These are phyloP conservation scores for Hypoxylon sp. DNA, from an alignment of 2,329 filamentous ascomycete genomes.

Conservation along the genomic window DNA sequence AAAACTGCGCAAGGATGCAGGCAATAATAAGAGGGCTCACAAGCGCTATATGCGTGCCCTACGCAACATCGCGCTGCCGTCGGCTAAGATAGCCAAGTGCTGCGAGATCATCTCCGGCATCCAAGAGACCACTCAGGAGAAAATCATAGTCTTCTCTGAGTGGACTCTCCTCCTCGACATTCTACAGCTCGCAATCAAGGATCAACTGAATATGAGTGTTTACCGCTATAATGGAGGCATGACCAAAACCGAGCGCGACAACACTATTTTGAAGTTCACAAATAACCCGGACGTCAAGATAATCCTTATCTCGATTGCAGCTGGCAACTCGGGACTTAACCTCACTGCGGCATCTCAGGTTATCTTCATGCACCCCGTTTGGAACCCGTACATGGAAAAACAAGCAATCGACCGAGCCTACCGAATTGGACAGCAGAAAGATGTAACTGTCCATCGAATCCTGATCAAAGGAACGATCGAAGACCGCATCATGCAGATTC, in stretches of 20 bases:
- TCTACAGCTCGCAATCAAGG: conserved; percentile 76
- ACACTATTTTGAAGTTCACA: conserved; percentile 74
- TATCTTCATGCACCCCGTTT: conserved; percentile 92
- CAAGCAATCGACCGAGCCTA: conserved; percentile 92
- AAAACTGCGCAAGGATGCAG: conserved; percentile 73
- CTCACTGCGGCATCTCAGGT: conserved; percentile 85
- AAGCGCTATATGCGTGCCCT: conserved; percentile 77
- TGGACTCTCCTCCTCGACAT: conserved; percentile 85
- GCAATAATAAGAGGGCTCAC: conserved; percentile 73
- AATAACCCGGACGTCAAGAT: conserved; percentile 71
- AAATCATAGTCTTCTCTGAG: conserved; percentile 85
- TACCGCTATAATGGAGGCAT: conserved; percentile 83
- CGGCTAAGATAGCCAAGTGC: conserved; percentile 79
- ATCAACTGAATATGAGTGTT: conserved; percentile 65
- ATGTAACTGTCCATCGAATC: conserved; percentile 84
- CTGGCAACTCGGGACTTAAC: conserved; percentile 88
- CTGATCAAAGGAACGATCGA: conserved; percentile 84
- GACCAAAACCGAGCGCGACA: conserved; percentile 73
- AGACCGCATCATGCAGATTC: conserved; percentile 83
- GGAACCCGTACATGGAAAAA: conserved; percentile 93
- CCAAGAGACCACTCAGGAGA: conserved; percentile 67
- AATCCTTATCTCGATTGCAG: conserved; percentile 83
- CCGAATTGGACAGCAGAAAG: conserved; percentile 81
- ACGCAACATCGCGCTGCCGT: conserved; percentile 76
- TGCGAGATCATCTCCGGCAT: conserved; percentile 71